Evolutionary conservation across 2,329 filamentous ascomycete species (phyloP), one percentile per base, ranked within the genome.

Genomic region (Colletotrichum tofieldiae): DNA sequence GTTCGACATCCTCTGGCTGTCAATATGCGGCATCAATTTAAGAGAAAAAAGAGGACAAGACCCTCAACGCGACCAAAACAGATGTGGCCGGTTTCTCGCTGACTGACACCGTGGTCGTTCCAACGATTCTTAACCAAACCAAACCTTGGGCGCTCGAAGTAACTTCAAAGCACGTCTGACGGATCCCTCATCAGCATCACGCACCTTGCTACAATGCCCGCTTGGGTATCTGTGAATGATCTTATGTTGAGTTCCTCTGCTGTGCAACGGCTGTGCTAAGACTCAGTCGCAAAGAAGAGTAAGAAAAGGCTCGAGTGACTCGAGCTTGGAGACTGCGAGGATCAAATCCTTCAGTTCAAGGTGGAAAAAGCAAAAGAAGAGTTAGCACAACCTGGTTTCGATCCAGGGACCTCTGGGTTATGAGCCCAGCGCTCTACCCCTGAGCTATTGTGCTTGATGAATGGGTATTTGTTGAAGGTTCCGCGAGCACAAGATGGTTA

Each of bases 371-470:
- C 3, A 63, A 43, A 54, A 41, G 5, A 4, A 16, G 9, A 14
- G 37, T 18, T 65, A 69, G 66, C 66, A 68, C 66, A 69, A 65
- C 66, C 52, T 65, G 66, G 66, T 69, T 68, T 68, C 66, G 66
- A 68, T 68, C 66, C 66, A 65, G 60, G 66, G 66, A 65, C 66
- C 66, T 68, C 66, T 68, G 66, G 67, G 67, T 69, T 69, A 69
- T 69, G 67, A 69, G 67, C 67, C 67, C 67, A 69, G 67, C 67
- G 67, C 67, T 69, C 67, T 69, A 66, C 67, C 67, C 67, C 67
- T 70, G 67, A 70, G 67, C 67, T 70, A 70, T 66, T 66, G 67
- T 70, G 67, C 67, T 70, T 70, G 51, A 47, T 29, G 1, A 1
- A 32, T 47, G 35, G 39, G 37, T 29, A 35, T 2, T 55, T 35